Evolutionary conservation across 441 rosid genomes (phyloP).

Genomic region (Aquilaria agallochum): DNA sequence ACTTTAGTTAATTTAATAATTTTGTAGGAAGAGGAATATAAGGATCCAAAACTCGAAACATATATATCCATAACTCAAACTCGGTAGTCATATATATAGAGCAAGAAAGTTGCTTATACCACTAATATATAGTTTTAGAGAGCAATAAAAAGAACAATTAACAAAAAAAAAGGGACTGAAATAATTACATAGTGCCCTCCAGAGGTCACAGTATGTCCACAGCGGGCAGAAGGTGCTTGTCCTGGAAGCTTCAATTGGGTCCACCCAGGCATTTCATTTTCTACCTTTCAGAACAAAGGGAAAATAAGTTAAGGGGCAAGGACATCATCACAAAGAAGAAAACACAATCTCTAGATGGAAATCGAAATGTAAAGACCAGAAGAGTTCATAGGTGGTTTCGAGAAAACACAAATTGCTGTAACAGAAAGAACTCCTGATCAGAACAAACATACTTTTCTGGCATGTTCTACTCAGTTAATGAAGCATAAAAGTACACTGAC

Average conservation of each 20-base stretch:
- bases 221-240: constrained; percentile 93
- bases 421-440: no score
- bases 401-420: background rate
- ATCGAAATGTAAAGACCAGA: no score
- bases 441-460: no score
- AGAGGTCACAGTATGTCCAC: constrained; percentile 92
- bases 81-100: no score
- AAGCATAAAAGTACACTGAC: no score
- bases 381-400: background rate
- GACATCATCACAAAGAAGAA: background rate
- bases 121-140: no score
- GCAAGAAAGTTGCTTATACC: no score
- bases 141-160: constrained; percentile 1
- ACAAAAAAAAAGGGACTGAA: constrained; percentile 16
- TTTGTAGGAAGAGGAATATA: no score
- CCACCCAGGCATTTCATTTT: constrained; percentile 97
- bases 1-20: no score
- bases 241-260: constrained; percentile 99
- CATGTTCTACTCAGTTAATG: no score
- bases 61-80: background rate
- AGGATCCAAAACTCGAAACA: background rate
- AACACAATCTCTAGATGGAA: background rate
- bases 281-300: constrained; percentile 83
- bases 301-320: constrained; percentile 14
- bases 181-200: constrained; percentile 88